These are phyloP conservation scores for Crithidia thermophila DNA, from an alignment of 208 protist species.

Conservation along the genomic window DNA sequence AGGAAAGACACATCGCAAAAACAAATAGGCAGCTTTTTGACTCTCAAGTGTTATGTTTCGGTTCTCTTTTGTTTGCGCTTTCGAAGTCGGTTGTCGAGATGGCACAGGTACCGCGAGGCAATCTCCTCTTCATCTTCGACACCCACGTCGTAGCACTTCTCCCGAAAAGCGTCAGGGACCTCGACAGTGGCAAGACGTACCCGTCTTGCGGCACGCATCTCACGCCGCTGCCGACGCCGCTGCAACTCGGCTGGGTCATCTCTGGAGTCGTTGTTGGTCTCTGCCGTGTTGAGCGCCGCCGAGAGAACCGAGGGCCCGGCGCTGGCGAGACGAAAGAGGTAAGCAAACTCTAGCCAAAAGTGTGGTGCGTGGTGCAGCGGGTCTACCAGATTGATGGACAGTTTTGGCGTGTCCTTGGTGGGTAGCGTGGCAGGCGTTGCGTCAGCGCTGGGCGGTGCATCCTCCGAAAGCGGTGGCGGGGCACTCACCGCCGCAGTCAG, in stretches of 20 bases:
- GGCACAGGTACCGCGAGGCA: constrained; percentile 20
- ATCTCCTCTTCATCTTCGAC: constrained; percentile 47
- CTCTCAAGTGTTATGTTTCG: neutral
- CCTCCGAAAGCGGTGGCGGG: too few relatives aligned
- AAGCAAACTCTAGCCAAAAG: constrained; percentile 32
- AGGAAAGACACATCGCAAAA: too few relatives aligned
- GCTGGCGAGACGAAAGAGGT: constrained; percentile 11
- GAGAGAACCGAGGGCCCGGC: constrained; percentile 25
- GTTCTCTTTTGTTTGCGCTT: neutral
- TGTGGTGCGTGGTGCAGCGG: constrained; percentile 3
- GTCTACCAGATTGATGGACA: neutral
- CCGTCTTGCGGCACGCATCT: constrained; percentile 17
- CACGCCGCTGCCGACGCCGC: constrained; percentile 26
- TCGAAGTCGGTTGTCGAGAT: constrained; percentile 20
- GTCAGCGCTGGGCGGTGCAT: too few relatives aligned
- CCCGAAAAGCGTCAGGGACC: constrained; percentile 30
- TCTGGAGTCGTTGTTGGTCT: constrained; percentile 13
- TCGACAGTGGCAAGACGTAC: constrained; percentile 28
- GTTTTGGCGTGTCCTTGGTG: neutral
- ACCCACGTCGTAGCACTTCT: constrained; percentile 39
- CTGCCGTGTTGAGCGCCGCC: constrained; percentile 26
- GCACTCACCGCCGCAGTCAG: too few relatives aligned
- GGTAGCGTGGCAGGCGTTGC: neutral
- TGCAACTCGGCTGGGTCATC: constrained; percentile 23
- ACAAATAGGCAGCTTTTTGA: too few relatives aligned